Evolutionary conservation across 2,329 filamentous ascomycete genomes (phyloP).

Genomic region (Colletotrichum orbiculare): DNA sequence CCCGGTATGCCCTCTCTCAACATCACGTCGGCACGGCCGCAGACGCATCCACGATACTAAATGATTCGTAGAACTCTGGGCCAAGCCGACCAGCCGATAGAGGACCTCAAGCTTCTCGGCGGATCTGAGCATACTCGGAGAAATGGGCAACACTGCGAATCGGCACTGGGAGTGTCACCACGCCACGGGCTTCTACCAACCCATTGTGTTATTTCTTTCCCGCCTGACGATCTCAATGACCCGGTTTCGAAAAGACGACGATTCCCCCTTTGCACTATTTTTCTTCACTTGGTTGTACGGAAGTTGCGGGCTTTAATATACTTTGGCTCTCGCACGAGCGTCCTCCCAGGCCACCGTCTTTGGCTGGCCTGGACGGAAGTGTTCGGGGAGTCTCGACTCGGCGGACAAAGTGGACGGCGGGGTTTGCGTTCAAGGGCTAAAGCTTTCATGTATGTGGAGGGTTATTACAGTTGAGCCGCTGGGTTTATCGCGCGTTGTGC

Average conservation of each 20-base stretch:
- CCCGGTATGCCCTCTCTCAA: constrained; percentile 56
- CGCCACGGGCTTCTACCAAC: constrained; percentile 39
- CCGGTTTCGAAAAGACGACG: constrained; percentile 38
- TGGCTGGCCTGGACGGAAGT: constrained; percentile 12
- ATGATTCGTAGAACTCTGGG: constrained; percentile 49
- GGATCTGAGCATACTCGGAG: constrained; percentile 36
- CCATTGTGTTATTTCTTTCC: constrained; percentile 36
- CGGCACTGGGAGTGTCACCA: constrained; percentile 37
- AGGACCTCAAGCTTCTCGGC: constrained; percentile 38
- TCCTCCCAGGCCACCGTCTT: background rate
- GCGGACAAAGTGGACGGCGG: constrained; percentile 4
- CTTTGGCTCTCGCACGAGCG: background rate
- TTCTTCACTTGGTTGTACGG: constrained; percentile 32
- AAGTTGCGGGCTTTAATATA: constrained; percentile 24
- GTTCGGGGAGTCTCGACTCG: constrained; percentile 7
- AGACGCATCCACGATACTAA: constrained; percentile 44
- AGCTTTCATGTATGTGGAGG: constrained; percentile 5
- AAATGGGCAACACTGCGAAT: constrained; percentile 36
- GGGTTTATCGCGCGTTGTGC: constrained; percentile 18
- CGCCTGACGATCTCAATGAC: constrained; percentile 32
- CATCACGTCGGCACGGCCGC: constrained; percentile 38
- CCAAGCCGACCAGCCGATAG: constrained; percentile 52
- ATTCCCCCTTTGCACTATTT: constrained; percentile 38
- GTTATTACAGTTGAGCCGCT: background rate
- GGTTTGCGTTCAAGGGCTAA: background rate